These are phyloP conservation scores for Phytophthora palmivora DNA, from an alignment of 352 stramenopile genomes.

Conservation along the genomic window DNA sequence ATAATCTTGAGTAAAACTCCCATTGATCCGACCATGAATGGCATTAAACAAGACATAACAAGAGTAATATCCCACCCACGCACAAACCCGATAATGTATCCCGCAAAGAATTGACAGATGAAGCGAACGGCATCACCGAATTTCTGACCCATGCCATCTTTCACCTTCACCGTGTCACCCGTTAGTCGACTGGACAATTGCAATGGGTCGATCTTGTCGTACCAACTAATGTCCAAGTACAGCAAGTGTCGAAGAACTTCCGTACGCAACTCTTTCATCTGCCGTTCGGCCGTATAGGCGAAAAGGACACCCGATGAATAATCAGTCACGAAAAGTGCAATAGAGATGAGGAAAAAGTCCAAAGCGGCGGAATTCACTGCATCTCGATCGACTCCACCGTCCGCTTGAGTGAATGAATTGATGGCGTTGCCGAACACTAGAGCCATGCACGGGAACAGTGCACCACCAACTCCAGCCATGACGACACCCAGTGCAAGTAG, in stretches of 20 bases:
- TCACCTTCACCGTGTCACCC: too few relatives aligned
- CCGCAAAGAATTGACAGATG: constrained; percentile 41
- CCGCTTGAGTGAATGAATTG: constrained; percentile 33
- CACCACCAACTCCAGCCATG: too few relatives aligned
- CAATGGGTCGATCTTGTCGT: constrained; percentile 41
- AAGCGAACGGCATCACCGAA: constrained; percentile 47
- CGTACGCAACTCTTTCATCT: constrained; percentile 55
- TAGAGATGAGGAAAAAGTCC: constrained; percentile 38
- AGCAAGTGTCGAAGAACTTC: constrained; percentile 46
- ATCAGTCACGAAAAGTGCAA: constrained; percentile 41
- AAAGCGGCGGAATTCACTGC: constrained; percentile 34
- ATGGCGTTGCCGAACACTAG: constrained; percentile 51
- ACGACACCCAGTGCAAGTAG: too few relatives aligned
- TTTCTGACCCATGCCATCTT: constrained; percentile 58
- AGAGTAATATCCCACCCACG: constrained; percentile 50
- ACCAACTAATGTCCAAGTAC: constrained; percentile 53
- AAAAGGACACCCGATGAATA: constrained; percentile 29
- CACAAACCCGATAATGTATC: constrained; percentile 49
- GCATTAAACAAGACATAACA: constrained; percentile 51
- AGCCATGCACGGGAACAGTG: constrained; percentile 13
- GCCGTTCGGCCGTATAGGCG: constrained; percentile 30
- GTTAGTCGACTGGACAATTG: constrained; percentile 43
- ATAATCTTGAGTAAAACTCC: constrained; percentile 28
- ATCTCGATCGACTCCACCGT: constrained; percentile 30
- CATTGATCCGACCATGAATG: constrained; percentile 46